A percentile compares a stretch with the other conserved stretches of the same genome.
Conservation (phyloP, 1,139 yeast genomes). For the Pichia terricola region DNA sequence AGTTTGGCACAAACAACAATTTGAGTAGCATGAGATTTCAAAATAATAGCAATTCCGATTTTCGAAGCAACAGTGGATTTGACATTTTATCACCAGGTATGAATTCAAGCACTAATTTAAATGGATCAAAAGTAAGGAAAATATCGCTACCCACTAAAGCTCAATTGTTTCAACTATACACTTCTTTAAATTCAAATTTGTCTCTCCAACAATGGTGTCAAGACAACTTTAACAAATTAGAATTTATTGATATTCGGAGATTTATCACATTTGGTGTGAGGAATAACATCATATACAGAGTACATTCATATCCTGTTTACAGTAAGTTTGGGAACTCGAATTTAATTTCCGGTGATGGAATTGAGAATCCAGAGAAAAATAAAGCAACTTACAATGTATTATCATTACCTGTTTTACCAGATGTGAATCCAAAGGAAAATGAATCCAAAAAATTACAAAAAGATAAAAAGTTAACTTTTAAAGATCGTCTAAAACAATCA, state of each 20-base stretch:
- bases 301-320: constrained; percentile 41
- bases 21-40: neutral
- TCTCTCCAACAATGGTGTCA: constrained; percentile 75
- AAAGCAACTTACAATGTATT: constrained; percentile 9
- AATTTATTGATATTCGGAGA: constrained; percentile 68
- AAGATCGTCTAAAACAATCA: too few relatives aligned
- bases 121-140: neutral
- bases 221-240: constrained; percentile 48
- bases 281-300: constrained; percentile 73
- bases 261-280: constrained; percentile 82
- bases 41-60: neutral
- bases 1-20: too few relatives aligned
- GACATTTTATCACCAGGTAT: too few relatives aligned
- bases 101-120: too few relatives aligned
- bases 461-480: too few relatives aligned
- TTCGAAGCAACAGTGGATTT: too few relatives aligned
- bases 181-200: constrained; percentile 71
- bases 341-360: neutral
- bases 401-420: constrained; percentile 13
- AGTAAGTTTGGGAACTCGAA: constrained; percentile 1
- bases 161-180: constrained; percentile 61
- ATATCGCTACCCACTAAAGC: constrained; percentile 49
- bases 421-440: constrained; percentile 1
- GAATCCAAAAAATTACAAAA: neutral
- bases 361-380: neutral